Base-by-base conservation (phyloP, 768 basidiomycete species). In the Suillus discolor region DNA sequence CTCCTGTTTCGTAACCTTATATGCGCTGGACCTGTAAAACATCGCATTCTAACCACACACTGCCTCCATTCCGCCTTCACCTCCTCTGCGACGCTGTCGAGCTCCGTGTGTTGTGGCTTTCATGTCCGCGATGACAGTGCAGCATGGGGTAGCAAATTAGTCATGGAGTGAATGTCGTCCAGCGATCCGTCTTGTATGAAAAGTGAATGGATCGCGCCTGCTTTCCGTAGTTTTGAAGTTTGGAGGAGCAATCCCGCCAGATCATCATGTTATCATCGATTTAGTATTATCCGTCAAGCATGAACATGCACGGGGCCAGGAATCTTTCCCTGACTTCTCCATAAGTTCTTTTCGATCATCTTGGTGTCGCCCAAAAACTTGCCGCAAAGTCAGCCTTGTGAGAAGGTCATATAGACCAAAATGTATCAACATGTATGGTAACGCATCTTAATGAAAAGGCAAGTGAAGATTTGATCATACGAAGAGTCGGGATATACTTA, bases 51-150 rank as follows among this genome's bases (percentile, higher is more conserved):
- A 74, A 65, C 65, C 2, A 67, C 53, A 18, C 65, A 55, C 45
- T 67, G 64, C 16, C 78, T 51, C 1, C 73, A 75, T 23, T 57
- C 20, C 65, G 75, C 73, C 0, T 31, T 31, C 31, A 31, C 31
- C 31, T 31, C 31, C 31, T 69, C 54, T 7, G 63, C 70, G 11
- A 78, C 62, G 2, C n/a, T 51, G 25, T 74, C 67, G 1, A 79
- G 71, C 83, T 81, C 28, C 72, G 67, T 63, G 9, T 54, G 63
- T 31, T 72, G 69, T 5, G 65, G 57, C 1, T 71, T 72, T 8
- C n/a, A 66, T 7, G 20, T 84, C 85, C 23, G 80, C 83, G 53
- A 85, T 69, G 28, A 78, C 80, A 57, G 85, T 68, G 60, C 34
- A 34, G 7, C 4, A 34, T 82, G 73, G 68, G 76, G n/a, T 23